A percentile compares a stretch with the other conserved stretches of the same genome.
Conservation (phyloP, 345 rosid species). For the Kandelia obovata region DNA sequence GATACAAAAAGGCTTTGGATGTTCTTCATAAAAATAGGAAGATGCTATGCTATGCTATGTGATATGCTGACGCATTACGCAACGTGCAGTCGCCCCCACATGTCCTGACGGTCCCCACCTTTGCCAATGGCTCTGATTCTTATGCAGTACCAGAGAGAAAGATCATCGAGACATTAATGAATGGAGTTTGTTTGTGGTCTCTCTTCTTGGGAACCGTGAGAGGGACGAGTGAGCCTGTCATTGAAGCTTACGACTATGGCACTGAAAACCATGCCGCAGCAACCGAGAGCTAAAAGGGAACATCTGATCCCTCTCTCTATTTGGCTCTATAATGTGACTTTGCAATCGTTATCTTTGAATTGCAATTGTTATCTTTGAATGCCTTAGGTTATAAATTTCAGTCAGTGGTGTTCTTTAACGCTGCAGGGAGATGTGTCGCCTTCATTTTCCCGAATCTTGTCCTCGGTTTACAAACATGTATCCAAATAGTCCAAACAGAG, state of each 20-base stretch:
- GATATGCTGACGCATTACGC: neutral
- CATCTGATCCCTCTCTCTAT: slow-evolving; percentile 7
- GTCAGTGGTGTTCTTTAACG: slow-evolving; percentile 31
- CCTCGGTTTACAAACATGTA: slow-evolving; percentile 25
- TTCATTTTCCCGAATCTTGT: slow-evolving; percentile 20
- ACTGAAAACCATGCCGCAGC: slow-evolving; percentile 65
- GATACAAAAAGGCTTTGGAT: no score
- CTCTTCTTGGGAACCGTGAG: slow-evolving; percentile 28
- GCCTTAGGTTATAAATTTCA: slow-evolving; percentile 22
- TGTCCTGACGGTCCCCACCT: no score
- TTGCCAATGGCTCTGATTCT: slow-evolving; percentile 24
- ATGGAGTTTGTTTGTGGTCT: slow-evolving; percentile 42
- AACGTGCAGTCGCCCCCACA: neutral
- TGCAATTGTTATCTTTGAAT: slow-evolving; percentile 5
- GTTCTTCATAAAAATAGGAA: slow-evolving; percentile 13
- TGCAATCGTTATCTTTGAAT: slow-evolving; percentile 4
- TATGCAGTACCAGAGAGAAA: slow-evolving; percentile 13
- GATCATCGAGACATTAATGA: slow-evolving; percentile 1
- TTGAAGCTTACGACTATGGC: slow-evolving; percentile 42
- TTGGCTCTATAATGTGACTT: no score
- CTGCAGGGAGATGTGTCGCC: slow-evolving; percentile 20
- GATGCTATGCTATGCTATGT: slow-evolving; percentile 17
- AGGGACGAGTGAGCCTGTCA: slow-evolving; percentile 36
- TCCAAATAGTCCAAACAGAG: slow-evolving; percentile 42
- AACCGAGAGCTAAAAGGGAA: slow-evolving; percentile 18